Base-by-base conservation (phyloP, 345 rosid genomes). In the Eucalyptus marginata region DNA sequence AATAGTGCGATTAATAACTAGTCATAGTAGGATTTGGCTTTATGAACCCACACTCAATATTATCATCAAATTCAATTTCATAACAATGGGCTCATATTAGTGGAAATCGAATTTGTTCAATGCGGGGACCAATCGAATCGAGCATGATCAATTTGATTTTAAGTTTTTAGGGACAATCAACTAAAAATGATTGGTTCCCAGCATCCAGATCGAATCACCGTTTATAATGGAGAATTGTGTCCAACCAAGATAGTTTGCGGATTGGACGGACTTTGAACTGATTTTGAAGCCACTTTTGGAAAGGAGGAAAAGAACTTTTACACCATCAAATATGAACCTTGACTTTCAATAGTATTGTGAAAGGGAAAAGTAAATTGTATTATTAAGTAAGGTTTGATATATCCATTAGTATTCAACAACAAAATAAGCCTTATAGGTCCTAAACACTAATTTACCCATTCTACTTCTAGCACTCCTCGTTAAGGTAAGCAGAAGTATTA, bases 111-210 rank as follows among this genome's bases (percentile, higher is more conserved):
- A 15, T 31, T 20, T 8, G 43, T 66, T 31, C 20, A 31, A 15
- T 15, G 20, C 6, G 6, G 22, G 40, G 8, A n/a, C 10, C 10
- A 14, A 4, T 1, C 0, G 3, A n/a, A 64, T 64, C 3, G 16
- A 8, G 40, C 76, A n/a, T 31, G 76, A 66, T 66, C 5, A 8
- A 64, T 64, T 64, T 18, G 36, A 7, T 66, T n/a, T 36, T 36
- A 14, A n/a, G 40, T 17, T 31, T 64, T 10, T 31, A 66, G 20
- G 36, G 22, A 66, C 17, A n/a, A n/a, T n/a, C 18, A 66, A 8
- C 22, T 31, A 33, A 3, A 66, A 66, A 31, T 8, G 40, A 15
- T 66, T n/a, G 20, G 20, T 14, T 66, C 76, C 40, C 22, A n/a
- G 29, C 52, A 50, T 66, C 76, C 4, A 66, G 3, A 14, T 18